These are phyloP conservation scores for Trichosporon faecale DNA, from an alignment of 1,284 basidiomycete genomes.

Conservation along the genomic window DNA sequence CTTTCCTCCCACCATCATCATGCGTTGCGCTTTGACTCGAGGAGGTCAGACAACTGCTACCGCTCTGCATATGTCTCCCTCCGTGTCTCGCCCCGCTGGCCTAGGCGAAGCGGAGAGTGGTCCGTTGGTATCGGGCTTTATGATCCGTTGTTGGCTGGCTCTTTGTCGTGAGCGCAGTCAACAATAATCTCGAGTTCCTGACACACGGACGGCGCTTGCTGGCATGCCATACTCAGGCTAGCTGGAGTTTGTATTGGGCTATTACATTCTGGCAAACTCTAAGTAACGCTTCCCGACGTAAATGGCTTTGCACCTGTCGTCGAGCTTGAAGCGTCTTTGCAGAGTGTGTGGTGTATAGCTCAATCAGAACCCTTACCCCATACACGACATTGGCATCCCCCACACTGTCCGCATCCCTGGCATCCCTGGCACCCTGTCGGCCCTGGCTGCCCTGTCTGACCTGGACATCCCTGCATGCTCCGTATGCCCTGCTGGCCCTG, in stretches of 20 bases:
- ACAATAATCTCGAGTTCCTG: not conserved
- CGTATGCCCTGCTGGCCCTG: too few relatives aligned
- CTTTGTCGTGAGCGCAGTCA: not conserved
- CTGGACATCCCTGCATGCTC: not conserved
- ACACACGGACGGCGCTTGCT: not conserved
- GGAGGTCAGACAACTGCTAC: not conserved
- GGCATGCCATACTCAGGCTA: not conserved
- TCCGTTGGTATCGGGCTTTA: not conserved
- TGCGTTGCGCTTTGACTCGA: not conserved
- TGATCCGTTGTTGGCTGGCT: not conserved
- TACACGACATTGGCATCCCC: not conserved
- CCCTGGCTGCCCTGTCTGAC: not conserved
- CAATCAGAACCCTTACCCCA: slow-evolving; percentile 1
- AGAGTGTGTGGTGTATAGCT: not conserved
- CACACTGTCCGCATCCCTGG: not conserved
- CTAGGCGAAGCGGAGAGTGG: not conserved
- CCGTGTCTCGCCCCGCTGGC: not conserved
- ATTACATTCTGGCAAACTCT: slow-evolving; percentile 1
- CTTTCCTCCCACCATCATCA: not conserved
- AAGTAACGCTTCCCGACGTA: slow-evolving; percentile 10
- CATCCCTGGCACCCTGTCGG: not conserved
- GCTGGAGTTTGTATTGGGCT: not conserved
- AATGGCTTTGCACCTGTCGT: slow-evolving; percentile 1
- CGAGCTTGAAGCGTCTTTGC: not conserved
- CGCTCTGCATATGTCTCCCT: not conserved